phyloP scores from a whole-genome alignment of 306 rosid species.

The Rubus parviflorus region DNA sequence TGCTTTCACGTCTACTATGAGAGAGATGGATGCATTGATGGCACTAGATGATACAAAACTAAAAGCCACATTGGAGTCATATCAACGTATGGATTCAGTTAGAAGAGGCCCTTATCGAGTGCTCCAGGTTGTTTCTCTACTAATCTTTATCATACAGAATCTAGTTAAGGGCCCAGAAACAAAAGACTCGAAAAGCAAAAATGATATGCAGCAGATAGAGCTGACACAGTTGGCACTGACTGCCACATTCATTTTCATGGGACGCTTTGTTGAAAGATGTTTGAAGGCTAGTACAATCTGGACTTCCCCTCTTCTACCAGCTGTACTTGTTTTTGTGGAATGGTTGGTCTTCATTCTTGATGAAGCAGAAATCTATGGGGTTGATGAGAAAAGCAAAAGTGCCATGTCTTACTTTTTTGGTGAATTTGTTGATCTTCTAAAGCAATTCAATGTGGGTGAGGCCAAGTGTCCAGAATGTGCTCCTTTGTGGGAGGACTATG shows the following conservation, averaged over 20 bases:
- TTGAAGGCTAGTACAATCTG: slow-evolving; percentile 38
- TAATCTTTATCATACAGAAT: slow-evolving; percentile 62
- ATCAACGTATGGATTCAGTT: slow-evolving; percentile 59
- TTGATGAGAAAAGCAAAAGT: slow-evolving; percentile 48
- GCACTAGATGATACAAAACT: slow-evolving; percentile 61
- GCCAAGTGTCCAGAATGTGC: slow-evolving; percentile 31
- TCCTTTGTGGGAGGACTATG: slow-evolving; percentile 96
- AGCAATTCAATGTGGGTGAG: slow-evolving; percentile 35
- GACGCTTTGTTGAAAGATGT: slow-evolving; percentile 74
- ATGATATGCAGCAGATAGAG: slow-evolving; percentile 32
- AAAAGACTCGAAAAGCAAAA: slow-evolving; percentile 39
- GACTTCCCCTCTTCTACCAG: slow-evolving; percentile 70
- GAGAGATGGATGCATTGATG: slow-evolving; percentile 68
- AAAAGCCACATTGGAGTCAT: slow-evolving; percentile 60
- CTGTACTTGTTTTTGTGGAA: slow-evolving; percentile 80
- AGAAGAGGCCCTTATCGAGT: slow-evolving; percentile 85
- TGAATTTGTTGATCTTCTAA: slow-evolving; percentile 49
- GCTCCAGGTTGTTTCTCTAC: slow-evolving; percentile 60
- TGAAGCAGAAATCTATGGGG: slow-evolving; percentile 36
- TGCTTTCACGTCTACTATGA: slow-evolving; percentile 56
- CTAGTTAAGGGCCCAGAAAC: slow-evolving; percentile 33
- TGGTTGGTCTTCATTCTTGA: slow-evolving; percentile 58
- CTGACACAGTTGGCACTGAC: slow-evolving; percentile 59
- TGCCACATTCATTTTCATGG: slow-evolving; percentile 69
- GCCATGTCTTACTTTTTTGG: slow-evolving; percentile 71